Evolutionary conservation across 169 alveolate genomes (phyloP).

Genomic region (Hepatocystis sp.): DNA sequence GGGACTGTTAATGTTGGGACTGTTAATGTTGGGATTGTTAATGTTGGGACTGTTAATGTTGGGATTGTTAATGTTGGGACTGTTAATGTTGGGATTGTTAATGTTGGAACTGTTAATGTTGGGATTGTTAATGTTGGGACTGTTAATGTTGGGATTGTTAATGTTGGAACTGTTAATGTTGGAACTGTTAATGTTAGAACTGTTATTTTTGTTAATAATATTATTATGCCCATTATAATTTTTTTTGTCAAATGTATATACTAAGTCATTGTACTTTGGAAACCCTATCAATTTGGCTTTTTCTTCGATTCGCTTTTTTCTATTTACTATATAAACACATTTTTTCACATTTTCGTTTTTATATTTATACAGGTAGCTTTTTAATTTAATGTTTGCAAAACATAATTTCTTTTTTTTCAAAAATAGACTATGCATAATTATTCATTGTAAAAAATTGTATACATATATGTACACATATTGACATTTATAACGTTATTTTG

Average conservation of each 20-base stretch:
- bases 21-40: too few species aligned
- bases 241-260: neutral
- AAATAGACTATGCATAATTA: conserved; percentile 46
- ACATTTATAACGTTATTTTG: neutral
- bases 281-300: neutral
- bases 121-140: too few species aligned
- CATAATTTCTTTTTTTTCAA: conserved; percentile 24
- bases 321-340: neutral
- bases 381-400: conserved; percentile 16
- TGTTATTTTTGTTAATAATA: too few species aligned
- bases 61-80: too few species aligned
- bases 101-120: too few species aligned
- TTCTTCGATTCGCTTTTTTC: conserved; percentile 13
- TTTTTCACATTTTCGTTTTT: conserved; percentile 7
- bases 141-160: too few species aligned
- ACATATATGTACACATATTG: neutral
- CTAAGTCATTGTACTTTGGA: conserved; percentile 26
- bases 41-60: too few species aligned
- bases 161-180: too few species aligned
- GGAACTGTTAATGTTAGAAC: too few species aligned
- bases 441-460: conserved; percentile 13
- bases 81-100: too few species aligned
- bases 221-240: neutral
- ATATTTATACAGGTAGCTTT: conserved; percentile 13
- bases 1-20: too few species aligned